Base-by-base conservation (phyloP, 805 yeast genomes). In the Metschnikowia matae region DNA sequence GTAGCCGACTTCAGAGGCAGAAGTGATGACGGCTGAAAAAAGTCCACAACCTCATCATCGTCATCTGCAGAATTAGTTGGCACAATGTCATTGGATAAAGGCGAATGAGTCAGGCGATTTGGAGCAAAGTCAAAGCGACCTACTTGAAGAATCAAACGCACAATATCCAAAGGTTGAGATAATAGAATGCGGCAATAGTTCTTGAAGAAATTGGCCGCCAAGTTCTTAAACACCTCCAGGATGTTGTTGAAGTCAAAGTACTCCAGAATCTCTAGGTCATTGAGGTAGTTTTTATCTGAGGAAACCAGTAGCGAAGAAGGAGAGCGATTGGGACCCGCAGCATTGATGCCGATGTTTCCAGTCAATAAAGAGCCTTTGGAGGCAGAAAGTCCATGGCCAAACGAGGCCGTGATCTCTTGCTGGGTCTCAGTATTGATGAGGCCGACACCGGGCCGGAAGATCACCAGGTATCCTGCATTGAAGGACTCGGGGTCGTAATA, bases 81-180 rank as follows among this genome's bases (percentile, higher is more conserved):
- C 10, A 39, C 29, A 17, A 44, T 33, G 23, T 44, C 46, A 36
- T 44, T 44, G 17, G 44, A 33, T 10, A 33, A 15, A 6, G 44
- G 37, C 40, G 42, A 21, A 14, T 45, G 11, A 6, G 20, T 7
- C 37, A 32, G 33, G 35, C 6, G 33, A 17, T 29, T 34, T 15
- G 31, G 39, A 21, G 13, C 20, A 48, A 63, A 59, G 26, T 69
- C 66, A 62, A 85, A 84, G 32, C 78, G 80, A 3, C 96, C 96
- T 13, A 88, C 85, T 66, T 94, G 98, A 50, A 90, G 68, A 26
- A 91, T 73, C 56, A 89, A 74, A 49, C 92, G 76, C 4, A 87
- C 81, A 15, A 88, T 85, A 58, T 92, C 97, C 66, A 91, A 84
- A 1, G 99, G 98, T 67, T 94, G 97, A 17, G 88, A 79, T 7